Conservation (phyloP, 2,329 filamentous ascomycete species). For the Delphinella strobiligena region DNA sequence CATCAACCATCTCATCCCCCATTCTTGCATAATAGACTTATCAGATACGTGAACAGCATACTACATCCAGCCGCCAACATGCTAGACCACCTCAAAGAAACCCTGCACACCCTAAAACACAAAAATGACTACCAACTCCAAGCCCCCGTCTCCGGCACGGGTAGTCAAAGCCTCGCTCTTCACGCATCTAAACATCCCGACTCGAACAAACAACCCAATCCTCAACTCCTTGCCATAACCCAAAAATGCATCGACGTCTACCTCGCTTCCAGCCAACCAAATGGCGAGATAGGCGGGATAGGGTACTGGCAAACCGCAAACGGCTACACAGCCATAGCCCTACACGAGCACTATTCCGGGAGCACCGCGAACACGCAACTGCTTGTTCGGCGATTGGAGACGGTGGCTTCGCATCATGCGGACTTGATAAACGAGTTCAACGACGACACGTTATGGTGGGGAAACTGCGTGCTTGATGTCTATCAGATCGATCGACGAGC, state of each 20-base stretch:
- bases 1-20: no score
- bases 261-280: slow-evolving; percentile 12
- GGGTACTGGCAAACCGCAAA: slow-evolving; percentile 20
- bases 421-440: slow-evolving; percentile 18
- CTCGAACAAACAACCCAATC: no score
- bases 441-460: slow-evolving; percentile 19
- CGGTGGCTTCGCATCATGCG: slow-evolving; percentile 11
- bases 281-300: slow-evolving; percentile 16
- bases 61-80: no score
- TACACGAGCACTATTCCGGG: slow-evolving; percentile 15
- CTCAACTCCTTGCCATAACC: slow-evolving; percentile 7
- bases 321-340: slow-evolving; percentile 18
- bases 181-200: no score
- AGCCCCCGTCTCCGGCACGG: no score
- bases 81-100: no score
- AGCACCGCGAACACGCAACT: slow-evolving; percentile 12
- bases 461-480: slow-evolving; percentile 14
- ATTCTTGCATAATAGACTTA: no score
- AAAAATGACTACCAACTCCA: no score
- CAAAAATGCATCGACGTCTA: slow-evolving; percentile 15
- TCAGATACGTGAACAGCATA: no score
- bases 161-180: no score
- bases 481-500: slow-evolving; percentile 11
- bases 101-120: no score
- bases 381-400: slow-evolving; percentile 9